phyloP scores from a whole-genome alignment of 768 basidiomycete genomes.

The Tricholoma sp. region DNA sequence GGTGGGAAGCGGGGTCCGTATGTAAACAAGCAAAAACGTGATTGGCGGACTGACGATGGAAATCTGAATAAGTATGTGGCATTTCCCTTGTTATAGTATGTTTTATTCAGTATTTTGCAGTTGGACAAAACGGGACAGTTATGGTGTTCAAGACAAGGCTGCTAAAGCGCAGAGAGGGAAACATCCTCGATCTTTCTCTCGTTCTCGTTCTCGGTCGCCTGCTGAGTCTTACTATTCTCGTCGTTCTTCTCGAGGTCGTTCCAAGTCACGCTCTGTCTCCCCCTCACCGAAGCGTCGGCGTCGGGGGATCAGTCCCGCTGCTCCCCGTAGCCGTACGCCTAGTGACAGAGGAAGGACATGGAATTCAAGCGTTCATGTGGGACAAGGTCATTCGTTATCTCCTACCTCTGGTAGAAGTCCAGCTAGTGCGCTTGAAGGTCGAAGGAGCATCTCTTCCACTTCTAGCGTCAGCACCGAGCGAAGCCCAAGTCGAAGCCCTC shows the following conservation, averaged over 20 bases:
- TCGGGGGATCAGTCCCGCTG: conserved; percentile 45
- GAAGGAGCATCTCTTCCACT: conserved; percentile 47
- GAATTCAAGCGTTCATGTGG: conserved; percentile 18
- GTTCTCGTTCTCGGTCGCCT: conserved; percentile 59
- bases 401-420: conserved; percentile 31
- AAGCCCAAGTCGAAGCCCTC: conserved; percentile 54
- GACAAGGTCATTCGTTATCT: conserved; percentile 28
- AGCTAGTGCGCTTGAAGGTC: conserved; percentile 30
- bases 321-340: conserved; percentile 43
- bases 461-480: conserved; percentile 55
- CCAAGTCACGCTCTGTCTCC: conserved; percentile 55
- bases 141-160: conserved; percentile 34
- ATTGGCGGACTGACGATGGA: conserved; percentile 59
- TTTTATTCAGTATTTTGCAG: conserved; percentile 27
- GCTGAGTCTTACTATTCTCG: conserved; percentile 62
- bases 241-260: conserved; percentile 60
- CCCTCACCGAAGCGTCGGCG: conserved; percentile 53
- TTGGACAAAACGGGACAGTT: conserved; percentile 61
- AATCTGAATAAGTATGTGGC: conserved; percentile 66
- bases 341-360: conserved; percentile 39
- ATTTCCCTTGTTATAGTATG: neutral
- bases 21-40: conserved; percentile 36
- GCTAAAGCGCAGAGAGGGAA: conserved; percentile 34
- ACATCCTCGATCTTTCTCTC: conserved; percentile 46
- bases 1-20: conserved; percentile 28